Percentiles rank a stretch among this genome's conserved stretches.
These are phyloP conservation scores for Tieghemiomyces parasiticus DNA, from an alignment of 192 early-diverging fungal genomes.

Conservation along the genomic window DNA sequence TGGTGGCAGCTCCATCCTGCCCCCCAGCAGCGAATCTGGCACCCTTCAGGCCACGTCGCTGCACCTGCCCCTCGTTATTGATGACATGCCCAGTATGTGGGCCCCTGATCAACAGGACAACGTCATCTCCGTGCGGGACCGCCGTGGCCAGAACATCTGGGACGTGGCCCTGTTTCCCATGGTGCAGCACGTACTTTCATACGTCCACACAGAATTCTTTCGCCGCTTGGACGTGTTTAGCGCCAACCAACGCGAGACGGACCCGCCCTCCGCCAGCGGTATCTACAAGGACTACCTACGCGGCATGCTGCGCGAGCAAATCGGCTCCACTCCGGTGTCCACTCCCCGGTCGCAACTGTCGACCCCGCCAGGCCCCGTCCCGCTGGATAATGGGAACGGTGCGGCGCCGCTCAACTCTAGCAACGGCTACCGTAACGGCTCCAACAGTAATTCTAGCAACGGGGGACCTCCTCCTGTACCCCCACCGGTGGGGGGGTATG, in stretches of 20 bases:
- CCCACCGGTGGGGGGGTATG: no score
- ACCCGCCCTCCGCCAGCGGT: slow-evolving; percentile 21
- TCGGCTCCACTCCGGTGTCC: slow-evolving; percentile 12
- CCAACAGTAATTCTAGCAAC: no score
- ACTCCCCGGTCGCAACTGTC: not conserved
- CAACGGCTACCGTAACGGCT: no score
- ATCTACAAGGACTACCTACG: slow-evolving; percentile 34
- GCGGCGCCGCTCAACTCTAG: no score
- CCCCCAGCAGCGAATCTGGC: no score
- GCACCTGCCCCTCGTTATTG: slow-evolving; percentile 45
- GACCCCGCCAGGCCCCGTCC: not conserved
- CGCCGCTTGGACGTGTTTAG: slow-evolving; percentile 30
- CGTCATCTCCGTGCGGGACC: slow-evolving; percentile 55
- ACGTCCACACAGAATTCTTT: slow-evolving; percentile 45
- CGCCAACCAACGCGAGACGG: slow-evolving; percentile 18
- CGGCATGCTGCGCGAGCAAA: slow-evolving; percentile 29
- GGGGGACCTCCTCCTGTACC: no score
- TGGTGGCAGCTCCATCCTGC: no score
- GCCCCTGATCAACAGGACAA: slow-evolving; percentile 57
- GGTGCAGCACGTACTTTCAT: slow-evolving; percentile 34
- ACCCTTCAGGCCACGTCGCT: slow-evolving; percentile 13
- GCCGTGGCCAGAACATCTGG: slow-evolving; percentile 34
- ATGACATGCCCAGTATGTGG: slow-evolving; percentile 60
- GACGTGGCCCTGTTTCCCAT: slow-evolving; percentile 47
- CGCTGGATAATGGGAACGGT: not conserved